These are phyloP conservation scores for Cryptococcus wingfieldii DNA, from an alignment of 1,284 basidiomycete species.

Conservation along the genomic window DNA sequence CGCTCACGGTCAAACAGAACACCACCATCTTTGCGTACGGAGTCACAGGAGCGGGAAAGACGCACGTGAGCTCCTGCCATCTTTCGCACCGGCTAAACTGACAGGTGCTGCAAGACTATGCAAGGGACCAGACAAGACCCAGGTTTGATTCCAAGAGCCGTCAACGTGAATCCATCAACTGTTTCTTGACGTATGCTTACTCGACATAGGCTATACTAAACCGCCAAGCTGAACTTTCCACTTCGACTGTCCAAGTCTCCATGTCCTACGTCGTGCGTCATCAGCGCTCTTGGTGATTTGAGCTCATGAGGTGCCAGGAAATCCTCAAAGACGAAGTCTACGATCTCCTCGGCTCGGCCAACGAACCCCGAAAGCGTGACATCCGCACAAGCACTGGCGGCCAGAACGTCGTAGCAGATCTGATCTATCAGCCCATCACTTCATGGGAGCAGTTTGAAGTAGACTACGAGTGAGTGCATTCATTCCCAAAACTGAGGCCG, in stretches of 20 bases:
- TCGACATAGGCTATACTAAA: constrained; percentile 55
- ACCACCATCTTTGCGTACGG: constrained; percentile 37
- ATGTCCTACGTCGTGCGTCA: constrained; percentile 62
- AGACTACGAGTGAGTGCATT: constrained; percentile 58
- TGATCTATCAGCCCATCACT: constrained; percentile 54
- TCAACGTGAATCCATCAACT: constrained; percentile 53
- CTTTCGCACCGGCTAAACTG: not conserved
- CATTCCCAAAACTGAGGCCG: not conserved
- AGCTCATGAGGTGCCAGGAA: constrained; percentile 47
- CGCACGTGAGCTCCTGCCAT: constrained; percentile 23
- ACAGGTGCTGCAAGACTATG: constrained; percentile 59
- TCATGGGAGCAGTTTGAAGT: constrained; percentile 60
- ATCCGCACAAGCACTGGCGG: constrained; percentile 68
- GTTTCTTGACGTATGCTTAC: not conserved
- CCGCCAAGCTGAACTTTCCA: constrained; percentile 47
- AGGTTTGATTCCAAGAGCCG: constrained; percentile 72
- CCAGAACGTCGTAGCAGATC: constrained; percentile 72
- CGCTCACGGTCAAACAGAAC: constrained; percentile 15
- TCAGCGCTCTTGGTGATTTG: not conserved
- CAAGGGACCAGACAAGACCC: constrained; percentile 65
- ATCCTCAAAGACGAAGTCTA: constrained; percentile 82
- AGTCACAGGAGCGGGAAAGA: constrained; percentile 41
- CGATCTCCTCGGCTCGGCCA: constrained; percentile 58
- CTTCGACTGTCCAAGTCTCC: constrained; percentile 51
- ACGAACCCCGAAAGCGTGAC: constrained; percentile 69